A percentile compares a stretch with the other conserved stretches of the same genome.
phyloP scores from a whole-genome alignment of 768 basidiomycete genomes.

The Calocera cornea region DNA sequence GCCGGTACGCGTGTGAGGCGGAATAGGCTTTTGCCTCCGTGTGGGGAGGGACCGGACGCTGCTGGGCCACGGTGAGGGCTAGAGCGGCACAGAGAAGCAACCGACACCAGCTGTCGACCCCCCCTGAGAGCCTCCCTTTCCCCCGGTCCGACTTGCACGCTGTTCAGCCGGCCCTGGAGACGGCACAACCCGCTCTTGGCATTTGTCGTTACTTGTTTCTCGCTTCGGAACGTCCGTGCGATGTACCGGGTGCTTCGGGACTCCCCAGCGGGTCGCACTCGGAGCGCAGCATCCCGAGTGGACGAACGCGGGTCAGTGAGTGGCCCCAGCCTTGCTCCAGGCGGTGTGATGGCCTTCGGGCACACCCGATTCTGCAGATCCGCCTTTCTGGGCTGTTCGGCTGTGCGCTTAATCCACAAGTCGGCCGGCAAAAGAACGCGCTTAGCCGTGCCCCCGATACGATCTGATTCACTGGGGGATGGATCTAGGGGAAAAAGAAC shows the following conservation, averaged over 20 bases:
- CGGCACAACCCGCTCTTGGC: neutral
- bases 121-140: neutral
- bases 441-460: no score
- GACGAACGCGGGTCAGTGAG: neutral
- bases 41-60: neutral
- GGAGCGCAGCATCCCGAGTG: neutral
- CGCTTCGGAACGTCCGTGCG: neutral
- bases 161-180: neutral
- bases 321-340: no score
- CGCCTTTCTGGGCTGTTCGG: neutral
- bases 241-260: neutral
- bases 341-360: neutral
- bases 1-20: neutral
- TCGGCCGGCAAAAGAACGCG: no score
- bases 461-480: no score
- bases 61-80: neutral
- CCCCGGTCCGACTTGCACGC: neutral
- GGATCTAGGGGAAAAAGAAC: no score
- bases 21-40: neutral
- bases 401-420: no score
- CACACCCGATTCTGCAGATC: neutral
- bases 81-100: neutral
- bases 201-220: neutral
- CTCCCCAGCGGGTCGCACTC: neutral
- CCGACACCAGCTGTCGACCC: neutral